Conservation (phyloP, 257 asterid species). For the Ligustrum vulgare region DNA sequence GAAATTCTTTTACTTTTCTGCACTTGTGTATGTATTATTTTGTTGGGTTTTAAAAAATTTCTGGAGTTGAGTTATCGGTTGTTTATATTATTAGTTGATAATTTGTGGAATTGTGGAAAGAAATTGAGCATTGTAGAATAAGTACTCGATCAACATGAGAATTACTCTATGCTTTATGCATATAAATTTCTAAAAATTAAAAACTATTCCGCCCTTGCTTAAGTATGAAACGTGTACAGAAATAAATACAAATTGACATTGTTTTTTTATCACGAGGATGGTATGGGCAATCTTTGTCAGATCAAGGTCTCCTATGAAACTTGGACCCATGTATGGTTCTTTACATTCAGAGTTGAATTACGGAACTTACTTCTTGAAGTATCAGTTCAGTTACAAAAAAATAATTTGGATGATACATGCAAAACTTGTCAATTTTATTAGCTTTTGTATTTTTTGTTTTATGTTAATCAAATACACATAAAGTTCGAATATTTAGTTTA, state of each 20-base stretch:
- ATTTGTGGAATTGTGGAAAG: slow-evolving; percentile 10
- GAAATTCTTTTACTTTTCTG: not conserved
- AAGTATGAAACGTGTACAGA: not conserved
- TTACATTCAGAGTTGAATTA: not conserved
- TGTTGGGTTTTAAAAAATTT: not conserved
- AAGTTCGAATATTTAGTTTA: no score
- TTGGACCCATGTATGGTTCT: not conserved
- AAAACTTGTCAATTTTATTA: no score
- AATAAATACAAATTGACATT: not conserved
- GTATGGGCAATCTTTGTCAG: not conserved
- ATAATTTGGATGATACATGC: no score
- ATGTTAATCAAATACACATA: no score
- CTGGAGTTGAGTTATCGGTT: not conserved
- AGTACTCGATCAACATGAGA: not conserved
- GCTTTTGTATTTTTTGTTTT: no score
- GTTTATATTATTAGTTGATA: not conserved
- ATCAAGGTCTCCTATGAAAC: not conserved
- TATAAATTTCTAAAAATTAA: no score
- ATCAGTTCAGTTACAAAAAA: not conserved
- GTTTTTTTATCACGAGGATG: not conserved
- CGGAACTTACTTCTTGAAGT: not conserved
- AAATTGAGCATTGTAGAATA: not conserved
- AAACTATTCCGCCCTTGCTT: not conserved
- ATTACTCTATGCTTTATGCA: not conserved
- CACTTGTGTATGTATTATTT: no score